A percentile compares a stretch with the other conserved stretches of the same genome.
Evolutionary conservation across 768 basidiomycete genomes (phyloP).

Genomic region (Saitozyma podzolica): DNA sequence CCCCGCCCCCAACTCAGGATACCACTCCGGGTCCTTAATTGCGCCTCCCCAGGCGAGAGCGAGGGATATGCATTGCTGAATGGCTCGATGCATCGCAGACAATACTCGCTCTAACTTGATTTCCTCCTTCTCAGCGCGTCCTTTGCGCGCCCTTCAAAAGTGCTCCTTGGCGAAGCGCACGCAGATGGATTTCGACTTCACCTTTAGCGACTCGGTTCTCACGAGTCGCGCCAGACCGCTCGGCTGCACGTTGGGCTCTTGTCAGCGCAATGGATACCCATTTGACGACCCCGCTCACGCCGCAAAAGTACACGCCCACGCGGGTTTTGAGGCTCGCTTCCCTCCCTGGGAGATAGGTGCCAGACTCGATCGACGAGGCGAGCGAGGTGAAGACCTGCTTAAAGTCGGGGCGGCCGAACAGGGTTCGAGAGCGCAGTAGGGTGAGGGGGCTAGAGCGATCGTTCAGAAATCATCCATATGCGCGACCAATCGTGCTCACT

Average conservation of each 20-base stretch:
- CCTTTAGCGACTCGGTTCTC: constrained; percentile 66
- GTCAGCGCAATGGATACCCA: neutral
- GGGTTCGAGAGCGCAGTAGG: constrained; percentile 79
- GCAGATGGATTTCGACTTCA: constrained; percentile 62
- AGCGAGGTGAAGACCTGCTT: constrained; percentile 74
- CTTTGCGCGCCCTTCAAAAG: constrained; percentile 18
- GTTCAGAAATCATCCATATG: constrained; percentile 5
- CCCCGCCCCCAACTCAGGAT: too few relatives aligned
- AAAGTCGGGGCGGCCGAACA: constrained; percentile 92
- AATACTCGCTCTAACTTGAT: too few relatives aligned
- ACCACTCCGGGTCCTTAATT: too few relatives aligned
- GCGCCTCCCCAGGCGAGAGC: too few relatives aligned
- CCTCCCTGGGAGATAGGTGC: constrained; percentile 76
- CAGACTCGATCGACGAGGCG: constrained; percentile 73
- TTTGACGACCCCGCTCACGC: constrained; percentile 50
- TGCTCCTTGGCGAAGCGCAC: constrained; percentile 82
- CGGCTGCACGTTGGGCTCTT: constrained; percentile 53
- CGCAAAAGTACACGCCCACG: constrained; percentile 88
- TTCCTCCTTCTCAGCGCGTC: too few relatives aligned
- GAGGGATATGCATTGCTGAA: too few relatives aligned
- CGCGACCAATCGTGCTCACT: constrained; percentile 21
- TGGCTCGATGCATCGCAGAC: too few relatives aligned
- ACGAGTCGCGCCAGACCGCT: constrained; percentile 71
- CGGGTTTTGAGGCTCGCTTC: constrained; percentile 77
- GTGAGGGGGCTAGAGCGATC: constrained; percentile 64